Evolutionary conservation across 305 asterid genomes (phyloP), one percentile per base, ranked within the genome.

Genomic region (Stenogyne calaminthoides): DNA sequence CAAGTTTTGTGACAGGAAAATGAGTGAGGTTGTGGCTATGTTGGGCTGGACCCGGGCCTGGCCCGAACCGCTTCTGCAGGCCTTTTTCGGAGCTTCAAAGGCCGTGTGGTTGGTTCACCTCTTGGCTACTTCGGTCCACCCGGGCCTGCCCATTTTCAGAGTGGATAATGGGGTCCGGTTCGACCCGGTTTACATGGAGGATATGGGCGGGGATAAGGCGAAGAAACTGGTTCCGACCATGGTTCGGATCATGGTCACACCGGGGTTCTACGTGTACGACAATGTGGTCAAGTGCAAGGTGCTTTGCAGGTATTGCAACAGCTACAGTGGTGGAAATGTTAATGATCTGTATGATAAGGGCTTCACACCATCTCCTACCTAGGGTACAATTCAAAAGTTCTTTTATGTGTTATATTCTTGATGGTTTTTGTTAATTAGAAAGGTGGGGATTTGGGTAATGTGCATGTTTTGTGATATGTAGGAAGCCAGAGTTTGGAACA

Each of bases 231-330:
- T 85, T 15, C 96, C 99, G 0, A 54, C 81, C 18, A 73, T 81
- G 75, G 96, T 92, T 71, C 81, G 96, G 72, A 92, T 95, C 82
- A 95, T 92, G 98, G 96, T 90, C 8, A 83, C 96, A 10, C 99
- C 99, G 0, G 99, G 99, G 63, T 95, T 95, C 78, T 95, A 90
- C 34, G 93, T 95, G 14, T 88, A 88, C 22, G 95, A 90, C 64
- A 95, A 89, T 77, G 98, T 95, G 80, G 92, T 95, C 52, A 95
- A 95, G 82, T 95, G 99, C 80, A 95, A 95, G 86, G 98, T 95
- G 52, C 82, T 92, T 14, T 92, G 96, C 72, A 80, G 96, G 88
- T 92, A 95, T 77, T 75, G 84, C 76, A 91, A 85, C 81, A 80
- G 25, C 77, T 73, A 27, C 71, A 72, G 70, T 70, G 74, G 75